Evolutionary conservation across 768 basidiomycete species (phyloP), one percentile per base, ranked within the genome.

Genomic region (Russula ochroleuca): DNA sequence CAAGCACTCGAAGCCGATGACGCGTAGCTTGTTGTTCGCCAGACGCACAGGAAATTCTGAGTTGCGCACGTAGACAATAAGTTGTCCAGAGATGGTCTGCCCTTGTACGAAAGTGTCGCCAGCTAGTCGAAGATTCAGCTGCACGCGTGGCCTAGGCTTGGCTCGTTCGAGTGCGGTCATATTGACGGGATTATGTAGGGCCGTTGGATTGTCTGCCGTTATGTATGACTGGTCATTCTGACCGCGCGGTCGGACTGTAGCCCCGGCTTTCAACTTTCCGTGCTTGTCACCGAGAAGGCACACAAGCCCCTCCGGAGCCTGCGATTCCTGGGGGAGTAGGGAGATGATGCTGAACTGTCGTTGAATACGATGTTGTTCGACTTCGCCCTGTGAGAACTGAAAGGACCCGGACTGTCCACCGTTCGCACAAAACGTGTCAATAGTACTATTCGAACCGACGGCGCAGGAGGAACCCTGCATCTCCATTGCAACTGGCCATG

Each of bases 1-100:
- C 48, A 85, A 79, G 48, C 83, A 85, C 76, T 96, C 94, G 72
- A 93, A 94, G 5, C 94, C 93, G 57, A 95, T 80, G 23, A 94
- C 79, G 62, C 92, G 79, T 37, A 95, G 73, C 76, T 93, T 95
- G 5, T 85, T 90, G 41, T 80, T 85, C 43, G 85, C 85, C 15
- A 96, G 73, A 67, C 85, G 76, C 3, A 92, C 71, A n/a, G 83
- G 77, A 2, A 80, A 77, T 61, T 83, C 82, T 67, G 83, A 84
- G 52, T 82, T 78, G 57, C 80, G 78, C 21, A 96, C 80, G 37
- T 78, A 79, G 45, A 95, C 75, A 54, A 86, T 83, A 74, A 94
- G 76, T 45, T 79, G 75, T 2, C 94, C 94, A 50, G 81, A 81
- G 49, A 96, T 75, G 66, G 79, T 77, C 8, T 85, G 86, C 3